phyloP scores from a whole-genome alignment of 805 yeast species.

The Isabelozyma heimii region DNA sequence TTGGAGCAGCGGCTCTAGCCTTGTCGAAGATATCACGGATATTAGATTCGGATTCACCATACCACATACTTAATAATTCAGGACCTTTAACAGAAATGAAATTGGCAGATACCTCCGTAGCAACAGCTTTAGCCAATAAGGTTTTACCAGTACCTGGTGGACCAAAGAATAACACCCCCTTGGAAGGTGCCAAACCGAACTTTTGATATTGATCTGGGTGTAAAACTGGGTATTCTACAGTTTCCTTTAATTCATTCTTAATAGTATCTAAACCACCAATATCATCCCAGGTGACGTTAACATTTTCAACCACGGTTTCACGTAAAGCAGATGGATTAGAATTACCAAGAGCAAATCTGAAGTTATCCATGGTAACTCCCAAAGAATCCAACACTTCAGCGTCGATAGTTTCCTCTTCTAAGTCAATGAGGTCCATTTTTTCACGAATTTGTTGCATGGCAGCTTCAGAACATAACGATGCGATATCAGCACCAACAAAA shows the following conservation, averaged over 20 bases:
- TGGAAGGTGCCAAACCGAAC: slow-evolving; percentile 96
- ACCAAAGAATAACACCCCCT: slow-evolving; percentile 98
- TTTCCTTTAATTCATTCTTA: slow-evolving; percentile 95
- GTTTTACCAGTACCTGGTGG: slow-evolving; percentile 99
- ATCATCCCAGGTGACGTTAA: slow-evolving; percentile 98
- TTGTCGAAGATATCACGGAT: slow-evolving; percentile 97
- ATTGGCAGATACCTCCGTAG: slow-evolving; percentile 98
- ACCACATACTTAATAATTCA: slow-evolving; percentile 96
- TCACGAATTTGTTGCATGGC: slow-evolving; percentile 99
- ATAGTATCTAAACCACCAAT: slow-evolving; percentile 97
- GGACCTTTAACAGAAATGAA: slow-evolving; percentile 98
- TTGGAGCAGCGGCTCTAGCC: slow-evolving; percentile 99
- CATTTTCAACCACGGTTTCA: slow-evolving; percentile 98
- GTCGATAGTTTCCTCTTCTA: slow-evolving; percentile 94
- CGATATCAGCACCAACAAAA: slow-evolving; percentile 98
- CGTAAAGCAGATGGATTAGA: slow-evolving; percentile 98
- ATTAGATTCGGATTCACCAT: slow-evolving; percentile 97
- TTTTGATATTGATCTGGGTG: slow-evolving; percentile 99
- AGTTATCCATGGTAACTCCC: slow-evolving; percentile 99
- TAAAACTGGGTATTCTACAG: slow-evolving; percentile 97
- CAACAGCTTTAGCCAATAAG: slow-evolving; percentile 96
- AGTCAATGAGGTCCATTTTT: slow-evolving; percentile 96
- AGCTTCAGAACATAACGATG: slow-evolving; percentile 98
- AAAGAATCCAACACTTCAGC: slow-evolving; percentile 94
- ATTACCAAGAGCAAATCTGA: slow-evolving; percentile 95